A percentile compares a stretch with the other conserved stretches of the same genome.
Conservation (phyloP, 2,329 filamentous ascomycete species). For the Cordyceps farinosa region DNA sequence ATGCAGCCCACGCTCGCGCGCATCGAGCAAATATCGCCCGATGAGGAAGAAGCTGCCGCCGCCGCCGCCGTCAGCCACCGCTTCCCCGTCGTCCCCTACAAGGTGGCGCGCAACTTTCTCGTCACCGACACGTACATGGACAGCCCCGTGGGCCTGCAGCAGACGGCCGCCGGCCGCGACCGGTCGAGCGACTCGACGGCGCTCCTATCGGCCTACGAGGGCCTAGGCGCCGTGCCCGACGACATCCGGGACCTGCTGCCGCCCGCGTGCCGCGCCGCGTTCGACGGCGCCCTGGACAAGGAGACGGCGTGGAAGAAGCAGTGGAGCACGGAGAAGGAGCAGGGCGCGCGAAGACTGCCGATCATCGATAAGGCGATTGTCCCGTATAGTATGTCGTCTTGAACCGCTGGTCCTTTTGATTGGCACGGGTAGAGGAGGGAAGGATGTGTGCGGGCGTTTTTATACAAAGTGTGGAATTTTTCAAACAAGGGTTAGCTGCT, state of each 20-base stretch:
- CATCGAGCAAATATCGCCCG: conserved; percentile 66
- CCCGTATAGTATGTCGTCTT: conserved; percentile 47
- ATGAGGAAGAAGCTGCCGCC: conserved; percentile 30
- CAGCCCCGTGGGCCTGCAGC: conserved; percentile 45
- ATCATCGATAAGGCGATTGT: conserved; percentile 63
- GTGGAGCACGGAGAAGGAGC: conserved; percentile 67
- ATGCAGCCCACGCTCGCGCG: conserved; percentile 88
- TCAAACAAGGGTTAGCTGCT: neutral
- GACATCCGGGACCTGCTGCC: conserved; percentile 66
- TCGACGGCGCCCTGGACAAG: conserved; percentile 61
- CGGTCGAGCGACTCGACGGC: conserved; percentile 39
- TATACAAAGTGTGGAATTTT: too few relatives aligned
- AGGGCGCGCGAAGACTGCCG: conserved; percentile 49
- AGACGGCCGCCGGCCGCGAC: conserved; percentile 43
- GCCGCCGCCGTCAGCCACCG: conserved; percentile 29
- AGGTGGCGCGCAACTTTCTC: conserved; percentile 53
- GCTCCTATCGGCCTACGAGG: conserved; percentile 53
- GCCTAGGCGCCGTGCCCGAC: conserved; percentile 60
- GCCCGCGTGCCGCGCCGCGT: conserved; percentile 66
- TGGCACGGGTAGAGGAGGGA: too few relatives aligned
- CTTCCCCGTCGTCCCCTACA: conserved; percentile 48
- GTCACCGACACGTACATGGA: conserved; percentile 55
- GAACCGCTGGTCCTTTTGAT: neutral
- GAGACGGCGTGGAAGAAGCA: conserved; percentile 70
- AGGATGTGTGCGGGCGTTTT: too few relatives aligned